These are phyloP conservation scores for Arthrobotrys pseudoclavata DNA, from an alignment of 2,329 filamentous ascomycete species.

Conservation along the genomic window DNA sequence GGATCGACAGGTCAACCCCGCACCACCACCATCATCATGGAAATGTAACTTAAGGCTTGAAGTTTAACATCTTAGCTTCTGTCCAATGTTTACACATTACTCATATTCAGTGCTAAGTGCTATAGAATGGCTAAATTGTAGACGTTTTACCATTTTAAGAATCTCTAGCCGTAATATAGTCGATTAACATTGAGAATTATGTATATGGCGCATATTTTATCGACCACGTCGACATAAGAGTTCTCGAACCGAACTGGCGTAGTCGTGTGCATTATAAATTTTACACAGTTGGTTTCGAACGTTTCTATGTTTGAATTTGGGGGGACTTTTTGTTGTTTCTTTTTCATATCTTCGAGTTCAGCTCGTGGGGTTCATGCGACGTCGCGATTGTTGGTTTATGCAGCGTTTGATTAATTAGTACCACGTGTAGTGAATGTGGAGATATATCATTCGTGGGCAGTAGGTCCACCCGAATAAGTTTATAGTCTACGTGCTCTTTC, in stretches of 20 bases:
- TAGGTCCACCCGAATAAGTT: conserved; percentile 6
- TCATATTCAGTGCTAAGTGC: neutral
- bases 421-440: neutral
- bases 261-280: conserved; percentile 3
- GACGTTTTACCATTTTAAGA: neutral
- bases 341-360: conserved; percentile 18
- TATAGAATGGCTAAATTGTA: neutral
- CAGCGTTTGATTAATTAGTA: conserved; percentile 7
- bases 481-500: neutral
- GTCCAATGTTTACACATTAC: neutral
- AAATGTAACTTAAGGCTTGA: neutral
- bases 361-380: conserved; percentile 17
- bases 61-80: conserved; percentile 1
- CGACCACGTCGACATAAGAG: conserved; percentile 39
- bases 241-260: neutral
- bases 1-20: conserved; percentile 23
- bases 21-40: neutral
- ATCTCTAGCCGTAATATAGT: conserved; percentile 8
- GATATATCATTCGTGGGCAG: neutral
- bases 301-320: too few relatives aligned
- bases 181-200: conserved; percentile 14
- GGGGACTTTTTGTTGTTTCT: neutral
- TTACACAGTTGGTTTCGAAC: neutral
- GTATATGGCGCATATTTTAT: conserved; percentile 16
- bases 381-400: conserved; percentile 24